phyloP scores from a whole-genome alignment of 768 basidiomycete genomes.

The Pleurotus pulmonarius region DNA sequence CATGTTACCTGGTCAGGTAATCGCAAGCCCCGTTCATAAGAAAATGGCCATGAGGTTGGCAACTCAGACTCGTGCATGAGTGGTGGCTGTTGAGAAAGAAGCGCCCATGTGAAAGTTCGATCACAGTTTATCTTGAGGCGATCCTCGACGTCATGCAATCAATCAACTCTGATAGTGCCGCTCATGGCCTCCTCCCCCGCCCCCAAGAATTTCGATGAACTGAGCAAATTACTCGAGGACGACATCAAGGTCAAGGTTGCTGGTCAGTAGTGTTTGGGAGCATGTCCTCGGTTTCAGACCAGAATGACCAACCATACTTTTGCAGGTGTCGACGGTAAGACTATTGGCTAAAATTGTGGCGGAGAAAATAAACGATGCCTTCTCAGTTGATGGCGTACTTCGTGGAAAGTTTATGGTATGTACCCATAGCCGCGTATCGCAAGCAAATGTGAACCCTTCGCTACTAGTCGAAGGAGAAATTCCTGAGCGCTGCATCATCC shows the following conservation, averaged over 20 bases:
- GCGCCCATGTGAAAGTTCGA: not conserved
- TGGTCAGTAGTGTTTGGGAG: constrained; percentile 43
- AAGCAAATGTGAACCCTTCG: too few relatives aligned
- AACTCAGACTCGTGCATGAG: constrained; percentile 1
- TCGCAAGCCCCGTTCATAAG: not conserved
- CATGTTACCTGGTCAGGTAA: constrained; percentile 4
- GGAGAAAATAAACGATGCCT: not conserved
- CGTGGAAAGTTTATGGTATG: constrained; percentile 92
- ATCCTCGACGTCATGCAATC: not conserved
- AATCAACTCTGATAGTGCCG: constrained; percentile 8
- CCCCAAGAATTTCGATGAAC: constrained; percentile 46
- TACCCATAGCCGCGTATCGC: too few relatives aligned
- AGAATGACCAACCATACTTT: not conserved
- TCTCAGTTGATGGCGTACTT: constrained; percentile 84
- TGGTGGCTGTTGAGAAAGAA: not conserved
- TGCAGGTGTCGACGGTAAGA: constrained; percentile 60
- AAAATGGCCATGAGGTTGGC: not conserved
- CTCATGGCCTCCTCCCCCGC: constrained; percentile 8
- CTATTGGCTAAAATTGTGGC: not conserved
- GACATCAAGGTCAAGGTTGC: constrained; percentile 93
- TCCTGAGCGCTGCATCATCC: constrained; percentile 72
- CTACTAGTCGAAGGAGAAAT: constrained; percentile 83
- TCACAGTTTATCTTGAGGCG: not conserved
- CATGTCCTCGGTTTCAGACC: too few relatives aligned
- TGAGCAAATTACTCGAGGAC: constrained; percentile 46